phyloP scores from a whole-genome alignment of 2,329 filamentous ascomycete species.

The Zopfia rhizophila region DNA sequence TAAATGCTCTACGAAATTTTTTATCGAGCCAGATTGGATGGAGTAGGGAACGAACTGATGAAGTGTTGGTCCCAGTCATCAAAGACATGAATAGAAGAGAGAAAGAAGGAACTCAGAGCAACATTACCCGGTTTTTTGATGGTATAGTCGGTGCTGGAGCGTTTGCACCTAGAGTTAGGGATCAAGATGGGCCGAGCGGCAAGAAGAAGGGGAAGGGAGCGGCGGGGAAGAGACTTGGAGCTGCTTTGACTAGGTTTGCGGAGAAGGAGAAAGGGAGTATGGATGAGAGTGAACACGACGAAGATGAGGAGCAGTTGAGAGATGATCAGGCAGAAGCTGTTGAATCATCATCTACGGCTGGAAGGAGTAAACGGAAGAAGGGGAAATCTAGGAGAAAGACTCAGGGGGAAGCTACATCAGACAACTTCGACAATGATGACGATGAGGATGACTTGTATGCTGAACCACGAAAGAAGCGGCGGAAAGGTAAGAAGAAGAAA shows the following conservation, averaged over 20 bases:
- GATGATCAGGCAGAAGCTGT: slow-evolving; percentile 3
- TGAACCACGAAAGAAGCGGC: slow-evolving; percentile 41
- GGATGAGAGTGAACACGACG: slow-evolving; percentile 31
- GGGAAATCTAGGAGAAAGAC: slow-evolving; percentile 24
- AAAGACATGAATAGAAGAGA: slow-evolving; percentile 92
- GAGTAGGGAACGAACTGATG: slow-evolving; percentile 90
- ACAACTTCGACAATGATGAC: slow-evolving; percentile 21
- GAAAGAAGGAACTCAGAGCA: slow-evolving; percentile 90
- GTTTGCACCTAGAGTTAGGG: slow-evolving; percentile 75
- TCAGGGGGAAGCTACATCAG: slow-evolving; percentile 20
- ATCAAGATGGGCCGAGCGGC: slow-evolving; percentile 68
- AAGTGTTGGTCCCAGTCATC: slow-evolving; percentile 94
- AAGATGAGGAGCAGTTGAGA: slow-evolving; percentile 21
- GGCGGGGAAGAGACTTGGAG: slow-evolving; percentile 46
- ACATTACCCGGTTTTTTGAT: slow-evolving; percentile 93
- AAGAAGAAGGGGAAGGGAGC: slow-evolving; percentile 42
- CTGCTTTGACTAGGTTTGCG: slow-evolving; percentile 43
- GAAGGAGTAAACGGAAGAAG: slow-evolving; percentile 29
- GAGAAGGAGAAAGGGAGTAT: slow-evolving; percentile 37
- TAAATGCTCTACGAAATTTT: slow-evolving; percentile 84
- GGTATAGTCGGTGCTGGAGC: slow-evolving; percentile 77
- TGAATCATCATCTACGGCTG: slow-evolving; percentile 7
- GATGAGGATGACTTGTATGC: slow-evolving; percentile 35
- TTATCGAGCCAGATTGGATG: slow-evolving; percentile 94
- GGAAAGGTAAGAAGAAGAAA: slow-evolving; percentile 24